Base-by-base conservation (phyloP, 1,284 basidiomycete genomes). In the Microbotryum lychnidis-dioicae region DNA sequence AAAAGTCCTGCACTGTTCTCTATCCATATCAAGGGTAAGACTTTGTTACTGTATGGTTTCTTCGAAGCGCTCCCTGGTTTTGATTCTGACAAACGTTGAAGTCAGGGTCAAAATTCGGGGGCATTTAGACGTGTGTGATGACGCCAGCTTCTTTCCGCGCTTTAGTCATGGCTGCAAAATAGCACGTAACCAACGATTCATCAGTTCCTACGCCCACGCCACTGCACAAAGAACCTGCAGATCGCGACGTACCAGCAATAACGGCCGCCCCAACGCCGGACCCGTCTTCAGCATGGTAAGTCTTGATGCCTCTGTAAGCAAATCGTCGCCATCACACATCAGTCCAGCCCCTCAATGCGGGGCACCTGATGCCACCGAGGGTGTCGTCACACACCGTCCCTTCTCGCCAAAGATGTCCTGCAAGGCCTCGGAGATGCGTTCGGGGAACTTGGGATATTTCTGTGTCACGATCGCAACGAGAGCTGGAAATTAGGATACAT, bases 181-280 rank as follows among this genome's bases (percentile, higher is more conserved):
- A 12, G 57, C 29, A 47, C 25, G 37, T 25, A 14, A 48, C 21
- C 20, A 42, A 21, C 18, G 25, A 23, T 16, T 54, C 48, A 54
- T 8, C 37, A 18, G 12, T 18, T 21, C 49, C 33, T 21, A 37
- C 48, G 31, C 31, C 31, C 31, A 31, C 31, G 31, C 31, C 31
- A 25, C 9, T 60, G 16, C 33, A 18, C 27, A 27, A 37, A 55
- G n/a, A 59, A 57, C 31, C 57, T 53, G 7, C 9, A 49, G 57
- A 44, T 45, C 20, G 23, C 46, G 6, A 78, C 84, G 68, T 64
- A 87, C 89, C 88, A 44, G 91, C 92, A 69, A 97, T 94, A 74
- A 97, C 92, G 4, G 91, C 91, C 69, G 87, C 89, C n/a, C 92
- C 92, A 47, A 96, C 91, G 69, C 92, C 92, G 65, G 87, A 91